These are phyloP conservation scores for Schizonepeta tenuifolia DNA, from an alignment of 257 asterid species.

Conservation along the genomic window DNA sequence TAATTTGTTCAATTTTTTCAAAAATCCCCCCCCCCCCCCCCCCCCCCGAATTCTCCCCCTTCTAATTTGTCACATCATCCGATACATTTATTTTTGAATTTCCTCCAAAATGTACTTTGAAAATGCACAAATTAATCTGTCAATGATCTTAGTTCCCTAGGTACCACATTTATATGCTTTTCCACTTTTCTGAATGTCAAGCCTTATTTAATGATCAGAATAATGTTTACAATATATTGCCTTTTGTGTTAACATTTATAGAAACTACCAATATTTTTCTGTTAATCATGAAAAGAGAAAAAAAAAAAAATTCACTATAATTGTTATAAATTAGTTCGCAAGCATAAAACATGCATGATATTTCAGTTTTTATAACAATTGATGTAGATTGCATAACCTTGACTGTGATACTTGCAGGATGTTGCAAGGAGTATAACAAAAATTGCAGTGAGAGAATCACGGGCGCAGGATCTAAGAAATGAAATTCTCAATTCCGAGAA, in stretches of 20 bases:
- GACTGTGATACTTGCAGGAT: constrained; percentile 60
- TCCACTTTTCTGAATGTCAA: not conserved
- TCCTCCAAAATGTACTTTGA: not conserved
- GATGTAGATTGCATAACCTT: constrained; percentile 23
- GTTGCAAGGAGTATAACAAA: constrained; percentile 88
- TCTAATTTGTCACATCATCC: not conserved
- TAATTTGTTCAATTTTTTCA: not conserved
- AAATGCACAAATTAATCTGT: too few relatives aligned
- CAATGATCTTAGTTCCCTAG: not conserved
- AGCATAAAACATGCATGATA: constrained; percentile 7
- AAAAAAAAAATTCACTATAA: not conserved
- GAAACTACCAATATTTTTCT: not conserved
- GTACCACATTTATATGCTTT: not conserved
- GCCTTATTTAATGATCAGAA: not conserved
- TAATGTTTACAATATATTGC: not conserved
- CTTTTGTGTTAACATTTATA: not conserved
- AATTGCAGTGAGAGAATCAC: constrained; percentile 79
- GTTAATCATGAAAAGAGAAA: not conserved
- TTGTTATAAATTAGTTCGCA: not conserved
- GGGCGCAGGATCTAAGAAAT: constrained; percentile 88
- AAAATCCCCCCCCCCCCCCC: too few relatives aligned
- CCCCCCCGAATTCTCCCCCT: not conserved
- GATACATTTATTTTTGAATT: not conserved
- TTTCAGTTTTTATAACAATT: constrained; percentile 4
- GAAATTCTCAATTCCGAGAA: constrained; percentile 94